Evolutionary conservation across 2,329 filamentous ascomycete species (phyloP), one percentile per base, ranked within the genome.

Genomic region (Pleoardoris graminearum): DNA sequence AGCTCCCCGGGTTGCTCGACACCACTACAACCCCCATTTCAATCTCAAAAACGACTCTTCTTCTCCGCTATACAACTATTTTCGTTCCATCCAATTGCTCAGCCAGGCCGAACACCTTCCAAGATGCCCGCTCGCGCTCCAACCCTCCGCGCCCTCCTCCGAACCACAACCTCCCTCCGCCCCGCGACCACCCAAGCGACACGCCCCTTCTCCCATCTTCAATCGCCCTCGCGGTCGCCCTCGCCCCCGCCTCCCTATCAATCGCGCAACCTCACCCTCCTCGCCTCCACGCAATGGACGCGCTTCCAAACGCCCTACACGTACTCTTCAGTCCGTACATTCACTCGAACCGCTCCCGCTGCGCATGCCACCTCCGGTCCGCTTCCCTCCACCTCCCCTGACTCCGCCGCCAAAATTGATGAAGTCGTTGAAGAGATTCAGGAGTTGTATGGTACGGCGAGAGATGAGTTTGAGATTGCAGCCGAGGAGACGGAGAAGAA

Each of bases 401-500:
- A 66, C n/a, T 48, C 59, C 1, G 62, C 67, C 16, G 36, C 59
- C 12, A 47, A 36, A 12, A 65, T 72, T 16, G 69, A 72, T 11
- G 56, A 62, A 12, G 59, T 60, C 7, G 71, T 74, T 4, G 71
- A 74, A 35, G 57, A 67, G 16, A 72, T 74, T 2, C 58, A 58
- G 21, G 72, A 74, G n/a, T 49, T 74, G 58, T 74, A 74, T 49
- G 70, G 65, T 29, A 73, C 69, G 0, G 72, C 72, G 21, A 67
- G 62, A 32, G 72, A 74, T 59, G 72, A 75, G 66, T 80, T 80
- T 60, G 78, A 82, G 50, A 80, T 80, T 27, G 79, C 79, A 25
- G 71, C 74, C 49, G 79, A 82, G 54, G 79, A 80, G 61, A 80
- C 77, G 16, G 74, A 78, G 57, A 82, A 80, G 68, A 77, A 79